phyloP scores from a whole-genome alignment of 1,284 basidiomycete species.

The Athelia psychrophila region DNA sequence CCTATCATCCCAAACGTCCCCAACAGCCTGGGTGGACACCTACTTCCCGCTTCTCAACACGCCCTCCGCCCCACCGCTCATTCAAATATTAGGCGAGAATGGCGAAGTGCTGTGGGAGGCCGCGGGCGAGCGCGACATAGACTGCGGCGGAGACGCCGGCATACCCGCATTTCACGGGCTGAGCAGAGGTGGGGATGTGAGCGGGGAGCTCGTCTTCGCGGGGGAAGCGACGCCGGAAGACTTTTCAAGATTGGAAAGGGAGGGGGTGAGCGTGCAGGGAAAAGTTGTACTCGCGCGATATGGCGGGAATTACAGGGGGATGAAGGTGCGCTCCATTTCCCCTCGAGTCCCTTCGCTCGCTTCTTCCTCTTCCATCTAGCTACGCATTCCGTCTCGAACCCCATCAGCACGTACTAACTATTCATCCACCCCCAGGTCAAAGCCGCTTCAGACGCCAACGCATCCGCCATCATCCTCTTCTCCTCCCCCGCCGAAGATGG shows the following conservation, averaged over 20 bases:
- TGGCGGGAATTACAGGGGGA: constrained; percentile 78
- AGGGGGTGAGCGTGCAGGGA: constrained; percentile 73
- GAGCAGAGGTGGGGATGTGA: constrained; percentile 60
- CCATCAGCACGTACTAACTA: too few species aligned
- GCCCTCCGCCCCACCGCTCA: constrained; percentile 57
- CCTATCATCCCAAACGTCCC: constrained; percentile 37
- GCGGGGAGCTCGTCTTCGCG: constrained; percentile 76
- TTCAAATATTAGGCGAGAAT: constrained; percentile 52
- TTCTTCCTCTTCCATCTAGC: background rate
- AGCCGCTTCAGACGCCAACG: constrained; percentile 83
- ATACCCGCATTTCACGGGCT: constrained; percentile 72
- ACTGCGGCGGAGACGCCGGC: too few species aligned
- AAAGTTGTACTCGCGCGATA: constrained; percentile 88
- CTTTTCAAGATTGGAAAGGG: constrained; percentile 58
- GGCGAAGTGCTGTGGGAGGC: constrained; percentile 67
- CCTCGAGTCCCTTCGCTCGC: background rate
- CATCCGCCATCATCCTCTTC: constrained; percentile 76
- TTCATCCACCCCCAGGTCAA: constrained; percentile 62
- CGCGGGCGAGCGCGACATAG: constrained; percentile 62
- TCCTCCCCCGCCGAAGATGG: constrained; percentile 91
- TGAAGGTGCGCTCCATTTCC: constrained; percentile 50
- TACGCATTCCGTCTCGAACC: background rate
- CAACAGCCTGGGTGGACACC: constrained; percentile 71
- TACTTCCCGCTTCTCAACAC: constrained; percentile 87
- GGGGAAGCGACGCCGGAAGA: constrained; percentile 82